Evolutionary conservation across 345 rosid genomes (phyloP), one percentile per base, ranked within the genome.

Genomic region (Euphorbia tirucalli): DNA sequence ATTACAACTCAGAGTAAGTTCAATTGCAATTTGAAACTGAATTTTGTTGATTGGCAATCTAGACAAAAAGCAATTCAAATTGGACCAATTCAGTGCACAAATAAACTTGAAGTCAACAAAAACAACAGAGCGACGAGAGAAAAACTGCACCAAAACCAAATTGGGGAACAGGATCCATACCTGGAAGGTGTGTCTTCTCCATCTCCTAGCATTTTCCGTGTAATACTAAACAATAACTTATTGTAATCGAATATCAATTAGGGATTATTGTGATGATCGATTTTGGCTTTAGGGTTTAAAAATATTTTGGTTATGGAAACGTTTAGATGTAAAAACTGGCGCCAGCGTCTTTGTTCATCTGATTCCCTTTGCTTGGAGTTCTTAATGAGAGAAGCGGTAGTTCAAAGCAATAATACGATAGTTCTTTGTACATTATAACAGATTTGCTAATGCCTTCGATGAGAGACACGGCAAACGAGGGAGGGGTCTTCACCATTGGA

Each of bases 181-280:
- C 76, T 77, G 76, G 76, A 66, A n/a, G 80, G 80, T 4, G 80
- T 71, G 22, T 66, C 75, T 66, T 71, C 71, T 54, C 72, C 76
- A 57, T 39, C 68, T 10, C 75, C 72, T 30, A 66, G 49, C 80
- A 77, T 77, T 60, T 48, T 56, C 64, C 22, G 54, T 65, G 30
- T 41, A 31, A 39, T 22, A 27, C 16, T 0, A n/a, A 57, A 69
- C 0, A 58, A 58, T 15, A 6, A 25, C 49, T 35, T 55, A 2
- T 3, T 13, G 16, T 46, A 25, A 46, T 24, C 32, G 25, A 15
- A 25, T 14, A 65, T 0, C 52, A 62, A 24, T 62, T 37, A 14
- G 16, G 66, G n/a, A n/a, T 62, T 37, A 62, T 16, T 22, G 30
- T 19, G 24, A 19, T 28, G 24, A 27, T 66, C 10, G 49, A 19